Evolutionary conservation across 306 rosid genomes (phyloP), one percentile per base, ranked within the genome.

Genomic region (Quercus engelmannii): DNA sequence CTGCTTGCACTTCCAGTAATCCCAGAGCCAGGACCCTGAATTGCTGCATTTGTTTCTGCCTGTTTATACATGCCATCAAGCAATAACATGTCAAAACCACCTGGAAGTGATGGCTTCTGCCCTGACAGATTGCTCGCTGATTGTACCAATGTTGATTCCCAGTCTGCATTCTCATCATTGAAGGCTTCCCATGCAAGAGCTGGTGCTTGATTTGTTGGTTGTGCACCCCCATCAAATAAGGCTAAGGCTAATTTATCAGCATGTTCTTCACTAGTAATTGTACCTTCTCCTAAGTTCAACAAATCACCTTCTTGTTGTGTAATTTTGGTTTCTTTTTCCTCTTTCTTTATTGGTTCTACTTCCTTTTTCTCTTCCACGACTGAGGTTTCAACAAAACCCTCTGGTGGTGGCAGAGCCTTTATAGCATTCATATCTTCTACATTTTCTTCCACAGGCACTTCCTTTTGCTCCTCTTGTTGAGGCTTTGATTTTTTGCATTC

Each of bases 1-100:
- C 99, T 95, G 52, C 99, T 95, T 0, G 91, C 93, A 79, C 99
- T 95, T 3, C 98, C 99, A 28, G 87, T 91, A 2, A 6, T 81
- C 2, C 92, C 97, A 52, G 54, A 87, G 2, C 94, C 93, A 0
- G 77, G 73, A 18, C 87, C 89, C 19, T 80, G 81, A 87, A 88
- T 78, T 4, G 87, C 75, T 38, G 87, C 70, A 20, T 65, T 69
- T 19, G 76, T 11, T 68, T 82, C 79, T 20, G 81, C 87, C 43
- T 89, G 94, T 31, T 87, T 81, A 79, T 93, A 96, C 99, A 96
- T 90, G 2, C 99, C 96, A 58, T 96, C 91, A 57, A 96, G 82
- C 80, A 93, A 63, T 46, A 91, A 69, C 74, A 86, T 76, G 28
- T 96, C 98, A 65, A 93, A 93, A 0, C 99, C 97, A 4, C 98